Conservation (phyloP, 768 basidiomycete species). For the Exidia glandulosa region DNA sequence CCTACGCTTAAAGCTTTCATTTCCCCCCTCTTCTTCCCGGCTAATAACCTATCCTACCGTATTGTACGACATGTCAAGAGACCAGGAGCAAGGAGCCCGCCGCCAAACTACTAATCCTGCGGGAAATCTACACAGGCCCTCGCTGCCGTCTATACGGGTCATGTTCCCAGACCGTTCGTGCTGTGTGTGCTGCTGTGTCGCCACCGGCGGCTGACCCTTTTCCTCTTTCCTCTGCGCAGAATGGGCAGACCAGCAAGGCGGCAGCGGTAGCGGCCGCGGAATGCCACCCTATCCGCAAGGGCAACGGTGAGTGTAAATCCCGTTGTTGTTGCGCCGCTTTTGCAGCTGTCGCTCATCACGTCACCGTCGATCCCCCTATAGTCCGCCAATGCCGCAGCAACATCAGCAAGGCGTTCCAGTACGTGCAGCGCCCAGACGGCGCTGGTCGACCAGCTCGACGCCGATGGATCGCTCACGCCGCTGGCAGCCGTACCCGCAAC, state of each 20-base stretch:
- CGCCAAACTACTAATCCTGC: neutral
- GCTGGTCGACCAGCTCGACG: neutral
- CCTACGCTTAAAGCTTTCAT: neutral
- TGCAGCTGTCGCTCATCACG: neutral
- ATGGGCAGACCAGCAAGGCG: too few species aligned
- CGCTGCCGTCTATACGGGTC: neutral
- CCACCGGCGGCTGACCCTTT: neutral
- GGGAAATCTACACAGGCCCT: neutral
- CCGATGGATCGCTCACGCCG: neutral
- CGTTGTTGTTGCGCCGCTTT: neutral
- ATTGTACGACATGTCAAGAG: neutral
- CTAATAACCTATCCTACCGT: too few species aligned
- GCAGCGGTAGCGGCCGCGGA: too few species aligned
- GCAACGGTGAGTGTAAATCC: neutral
- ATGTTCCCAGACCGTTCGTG: neutral
- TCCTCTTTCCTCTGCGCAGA: neutral
- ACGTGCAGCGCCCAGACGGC: neutral
- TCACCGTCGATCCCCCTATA: neutral
- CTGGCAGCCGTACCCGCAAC: neutral
- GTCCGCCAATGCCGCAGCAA: neutral
- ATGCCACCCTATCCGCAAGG: too few species aligned
- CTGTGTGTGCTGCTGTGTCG: neutral
- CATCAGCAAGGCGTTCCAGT: neutral
- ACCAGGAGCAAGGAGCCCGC: neutral
- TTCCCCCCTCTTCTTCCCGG: neutral